Evolutionary conservation across 2,329 filamentous ascomycete genomes (phyloP).

Genomic region (Waltergamsia citrina): DNA sequence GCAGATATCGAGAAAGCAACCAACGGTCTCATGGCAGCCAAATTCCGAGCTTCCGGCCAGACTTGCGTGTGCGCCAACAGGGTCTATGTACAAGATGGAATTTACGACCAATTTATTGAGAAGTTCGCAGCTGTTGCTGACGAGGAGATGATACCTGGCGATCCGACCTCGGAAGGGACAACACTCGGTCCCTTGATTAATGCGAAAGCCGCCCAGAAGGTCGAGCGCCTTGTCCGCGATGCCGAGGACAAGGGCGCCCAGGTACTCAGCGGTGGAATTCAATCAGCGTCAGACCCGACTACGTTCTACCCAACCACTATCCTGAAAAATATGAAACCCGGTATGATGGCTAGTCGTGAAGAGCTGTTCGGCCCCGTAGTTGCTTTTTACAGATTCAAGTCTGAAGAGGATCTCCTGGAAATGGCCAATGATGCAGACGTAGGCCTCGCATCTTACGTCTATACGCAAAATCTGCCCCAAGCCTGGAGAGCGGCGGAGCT

Average conservation of each 20-base stretch:
- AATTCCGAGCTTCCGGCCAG: slow-evolving; percentile 61
- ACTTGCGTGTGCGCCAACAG: slow-evolving; percentile 49
- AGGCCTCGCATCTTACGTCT: slow-evolving; percentile 17
- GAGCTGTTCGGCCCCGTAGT: slow-evolving; percentile 12
- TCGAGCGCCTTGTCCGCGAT: slow-evolving; percentile 48
- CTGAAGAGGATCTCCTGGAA: slow-evolving; percentile 19
- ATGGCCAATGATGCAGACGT: slow-evolving; percentile 20
- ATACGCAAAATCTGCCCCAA: slow-evolving; percentile 12
- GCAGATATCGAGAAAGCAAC: slow-evolving; percentile 58
- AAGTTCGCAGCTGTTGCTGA: slow-evolving; percentile 45
- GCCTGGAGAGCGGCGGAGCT: slow-evolving; percentile 29
- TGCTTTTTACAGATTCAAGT: slow-evolving; percentile 10
- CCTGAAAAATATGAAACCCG: slow-evolving; percentile 36
- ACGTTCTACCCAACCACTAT: slow-evolving; percentile 64
- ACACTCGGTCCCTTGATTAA: slow-evolving; percentile 52
- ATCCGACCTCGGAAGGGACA: slow-evolving; percentile 32
- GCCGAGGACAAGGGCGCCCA: slow-evolving; percentile 52
- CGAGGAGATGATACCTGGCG: slow-evolving; percentile 45
- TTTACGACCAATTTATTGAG: slow-evolving; percentile 40
- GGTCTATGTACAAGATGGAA: slow-evolving; percentile 31
- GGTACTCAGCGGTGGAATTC: slow-evolving; percentile 27
- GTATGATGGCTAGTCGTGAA: slow-evolving; percentile 5
- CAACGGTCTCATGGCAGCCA: slow-evolving; percentile 50
- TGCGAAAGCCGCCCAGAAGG: slow-evolving; percentile 49
- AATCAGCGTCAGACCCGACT: slow-evolving; percentile 48